Base-by-base conservation (phyloP, 345 rosid genomes). In the rapeseed (Brassica napus) region DNA sequence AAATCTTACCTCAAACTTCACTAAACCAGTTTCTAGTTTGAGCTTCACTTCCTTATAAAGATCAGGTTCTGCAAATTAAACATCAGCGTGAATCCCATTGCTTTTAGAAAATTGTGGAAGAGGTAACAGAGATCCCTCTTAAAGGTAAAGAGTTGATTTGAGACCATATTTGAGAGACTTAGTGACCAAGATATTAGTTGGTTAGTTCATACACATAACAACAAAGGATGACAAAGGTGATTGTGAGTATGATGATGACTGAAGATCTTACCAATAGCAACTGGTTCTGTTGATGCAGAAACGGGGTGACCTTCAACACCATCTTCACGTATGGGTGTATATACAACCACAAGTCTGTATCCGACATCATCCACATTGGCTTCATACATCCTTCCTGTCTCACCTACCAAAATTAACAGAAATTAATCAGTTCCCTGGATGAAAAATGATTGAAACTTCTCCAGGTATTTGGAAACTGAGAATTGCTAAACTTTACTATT, bases 351-450 rank as follows among this genome's bases (percentile, higher is more conserved):
- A 63, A 94, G 73, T 79, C 98, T 87, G 82, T 94, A 94, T 24
- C 98, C 97, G 69, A 94, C 98, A 82, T 94, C 98, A 84, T 94
- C 98, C n/a, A 92, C 98, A 88, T 94, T 92, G 72, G 97, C 97
- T 86, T 94, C 97, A 49, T 94, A 94, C 94, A 88, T 90, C 85
- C 88, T 89, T 77, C 92, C 98, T 0, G 87, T 90, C 85, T 94
- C 98, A 73, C 98, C 98, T 92, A 87, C 84, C 84, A 84, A 80
- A 44, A 73, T 76, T 78, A 73, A 66, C 18, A 39, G 28, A 73
- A 75, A 63, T 30, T 5, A 35, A 65, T 49, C 6, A 65, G 69
- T 54, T 9, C 61, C 11, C 23, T 3, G 15, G 4, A 42, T 55
- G 60, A 64, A 63, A 23, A 54, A 16, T 62, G 18, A 34, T 74